Base-by-base conservation (phyloP, 2,329 filamentous ascomycete genomes). In the Huntiella decipiens region DNA sequence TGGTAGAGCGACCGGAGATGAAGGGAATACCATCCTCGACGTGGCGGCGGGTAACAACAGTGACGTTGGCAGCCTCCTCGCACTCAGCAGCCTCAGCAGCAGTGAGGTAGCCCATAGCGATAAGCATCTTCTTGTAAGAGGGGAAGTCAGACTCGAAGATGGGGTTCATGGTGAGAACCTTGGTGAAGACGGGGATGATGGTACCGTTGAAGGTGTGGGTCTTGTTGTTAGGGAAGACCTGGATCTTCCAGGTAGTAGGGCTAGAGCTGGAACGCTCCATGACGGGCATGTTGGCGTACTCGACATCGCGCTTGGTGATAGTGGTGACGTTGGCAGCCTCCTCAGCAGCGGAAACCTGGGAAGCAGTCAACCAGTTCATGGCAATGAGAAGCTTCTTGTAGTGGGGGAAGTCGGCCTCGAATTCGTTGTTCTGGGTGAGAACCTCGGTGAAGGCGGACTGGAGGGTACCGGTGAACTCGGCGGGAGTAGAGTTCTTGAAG, bases 121-220 rank as follows among this genome's bases (percentile, higher is more conserved):
- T 44, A 11, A 49, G 35, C 47, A 39, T 31, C 7, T 19, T 28
- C 40, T 46, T 46, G 39, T 46, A 49, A 36, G 31, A 17, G 31
- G 47, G 47, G 47, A 49, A 49, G 39, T 49, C 47, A 1, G 7
- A 5, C 31, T 49, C 44, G 15, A 46, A 49, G 19, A 44, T 36
- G 35, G 47, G 44, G 44, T 49, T 44, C 12, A 35, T 19, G 8
- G 12, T 15, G 1, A 49, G 40, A 7, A 49, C 39, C 40, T 41
- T 3, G 36, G 38, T 32, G 28, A 38, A 46, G 34, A 45, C 47
- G 1, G 33, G 6, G 11, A 36, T 11, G 12, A 49, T 46, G 12
- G 41, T 34, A 10, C 47, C 47, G n/a, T 31, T 15, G 31, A 44
- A 49, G 15, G 15, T 19, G 17, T 44, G 6, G 4, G 33, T 13